These are phyloP conservation scores for Syzygium aqueum DNA, from an alignment of 345 rosid genomes.

Conservation along the genomic window DNA sequence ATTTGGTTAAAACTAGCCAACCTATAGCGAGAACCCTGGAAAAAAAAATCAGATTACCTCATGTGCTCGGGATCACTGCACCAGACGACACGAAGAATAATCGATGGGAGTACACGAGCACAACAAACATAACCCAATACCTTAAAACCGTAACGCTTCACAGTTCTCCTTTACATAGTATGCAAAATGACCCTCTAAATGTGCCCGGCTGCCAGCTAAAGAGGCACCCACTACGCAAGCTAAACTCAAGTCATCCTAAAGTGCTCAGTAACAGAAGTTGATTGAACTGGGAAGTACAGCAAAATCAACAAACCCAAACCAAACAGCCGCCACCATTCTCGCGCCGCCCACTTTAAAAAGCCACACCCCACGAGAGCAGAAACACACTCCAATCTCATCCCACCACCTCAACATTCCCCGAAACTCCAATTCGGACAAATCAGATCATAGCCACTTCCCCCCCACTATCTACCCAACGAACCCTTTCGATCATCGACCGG, in stretches of 20 bases:
- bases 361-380: background rate
- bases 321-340: background rate
- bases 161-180: rapidly evolving
- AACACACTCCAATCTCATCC: background rate
- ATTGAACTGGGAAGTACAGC: background rate
- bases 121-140: rapidly evolving
- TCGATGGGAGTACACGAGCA: rapidly evolving
- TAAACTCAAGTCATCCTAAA: background rate
- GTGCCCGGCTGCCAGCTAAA: background rate
- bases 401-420: background rate
- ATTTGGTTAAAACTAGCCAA: background rate
- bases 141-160: background rate
- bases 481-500: background rate
- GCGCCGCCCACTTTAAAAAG: background rate
- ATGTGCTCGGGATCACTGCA: background rate
- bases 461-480: background rate
- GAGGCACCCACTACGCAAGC: background rate
- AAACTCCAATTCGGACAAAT: background rate
- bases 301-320: background rate
- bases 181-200: background rate
- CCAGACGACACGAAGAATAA: background rate
- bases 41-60: background rate
- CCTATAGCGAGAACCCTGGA: background rate
- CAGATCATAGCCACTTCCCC: background rate
- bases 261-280: background rate